phyloP scores from a whole-genome alignment of 345 rosid genomes.

The Anastatica hierochuntica region DNA sequence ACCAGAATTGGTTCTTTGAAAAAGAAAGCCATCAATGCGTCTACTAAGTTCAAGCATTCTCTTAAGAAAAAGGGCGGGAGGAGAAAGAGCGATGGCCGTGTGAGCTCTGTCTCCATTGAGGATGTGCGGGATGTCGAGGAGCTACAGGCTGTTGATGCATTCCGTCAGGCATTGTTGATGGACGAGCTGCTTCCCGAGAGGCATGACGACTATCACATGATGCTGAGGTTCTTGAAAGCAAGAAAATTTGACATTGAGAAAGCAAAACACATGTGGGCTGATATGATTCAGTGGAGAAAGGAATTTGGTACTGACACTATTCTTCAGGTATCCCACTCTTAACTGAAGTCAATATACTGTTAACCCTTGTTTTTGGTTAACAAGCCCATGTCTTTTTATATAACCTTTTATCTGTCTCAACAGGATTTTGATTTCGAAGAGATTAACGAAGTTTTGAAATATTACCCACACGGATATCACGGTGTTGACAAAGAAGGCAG shows the following conservation, averaged over 20 bases:
- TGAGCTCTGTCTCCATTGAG: conserved; percentile 92
- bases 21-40: conserved; percentile 85
- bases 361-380: not conserved
- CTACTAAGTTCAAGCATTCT: conserved; percentile 83
- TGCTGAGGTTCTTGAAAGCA: conserved; percentile 92
- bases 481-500: conserved; percentile 97
- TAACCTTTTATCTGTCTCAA: conserved; percentile 10
- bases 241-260: conserved; percentile 84
- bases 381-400: not conserved
- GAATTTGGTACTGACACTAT: conserved; percentile 85
- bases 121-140: conserved; percentile 87
- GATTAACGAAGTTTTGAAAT: conserved; percentile 58
- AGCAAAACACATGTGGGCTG: conserved; percentile 98
- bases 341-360: not conserved
- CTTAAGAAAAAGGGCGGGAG: conserved; percentile 74
- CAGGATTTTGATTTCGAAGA: conserved; percentile 91
- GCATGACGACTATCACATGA: conserved; percentile 90
- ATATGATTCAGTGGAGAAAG: conserved; percentile 91
- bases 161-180: conserved; percentile 67
- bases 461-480: conserved; percentile 89
- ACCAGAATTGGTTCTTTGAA: conserved; percentile 85
- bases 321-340: conserved; percentile 40
- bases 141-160: conserved; percentile 74
- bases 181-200: conserved; percentile 69
- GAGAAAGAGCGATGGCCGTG: conserved; percentile 79